phyloP scores from a whole-genome alignment of 306 rosid genomes.

The Fagus crenata region DNA sequence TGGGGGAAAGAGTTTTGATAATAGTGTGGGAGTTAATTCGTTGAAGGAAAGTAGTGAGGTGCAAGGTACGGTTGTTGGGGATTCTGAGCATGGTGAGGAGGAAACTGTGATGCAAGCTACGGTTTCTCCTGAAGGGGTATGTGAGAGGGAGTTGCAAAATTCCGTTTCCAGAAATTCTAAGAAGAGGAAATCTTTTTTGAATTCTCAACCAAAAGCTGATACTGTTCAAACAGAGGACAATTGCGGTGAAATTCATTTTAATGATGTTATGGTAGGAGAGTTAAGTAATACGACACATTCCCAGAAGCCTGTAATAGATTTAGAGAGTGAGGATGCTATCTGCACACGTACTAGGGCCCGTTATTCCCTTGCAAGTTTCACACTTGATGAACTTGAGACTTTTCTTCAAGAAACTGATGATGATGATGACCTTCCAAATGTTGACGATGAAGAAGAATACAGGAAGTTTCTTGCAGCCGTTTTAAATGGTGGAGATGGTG shows the following conservation, averaged over 20 bases:
- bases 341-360: conserved; percentile 95
- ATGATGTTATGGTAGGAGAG: conserved; percentile 39
- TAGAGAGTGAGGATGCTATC: conserved; percentile 73
- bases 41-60: conserved; percentile 28
- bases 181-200: conserved; percentile 31
- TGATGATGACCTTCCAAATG: conserved; percentile 88
- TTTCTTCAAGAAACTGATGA: conserved; percentile 98
- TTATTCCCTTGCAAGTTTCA: conserved; percentile 82
- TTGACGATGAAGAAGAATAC: conserved; percentile 88
- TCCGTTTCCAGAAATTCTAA: conserved; percentile 24
- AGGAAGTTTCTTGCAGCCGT: conserved; percentile 86
- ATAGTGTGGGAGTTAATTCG: conserved; percentile 30
- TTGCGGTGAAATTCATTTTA: conserved; percentile 28
- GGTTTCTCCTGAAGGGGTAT: conserved; percentile 26
- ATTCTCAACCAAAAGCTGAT: conserved; percentile 39
- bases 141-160: conserved; percentile 35
- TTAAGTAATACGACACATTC: conserved; percentile 33
- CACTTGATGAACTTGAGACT: conserved; percentile 89
- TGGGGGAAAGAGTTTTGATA: conserved; percentile 14
- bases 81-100: conserved; percentile 57
- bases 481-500: conserved; percentile 67
- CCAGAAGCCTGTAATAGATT: conserved; percentile 38
- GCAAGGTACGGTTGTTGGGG: conserved; percentile 33
- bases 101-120: conserved; percentile 49
- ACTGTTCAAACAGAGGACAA: conserved; percentile 41